Conservation (phyloP, 1,284 basidiomycete genomes). For the Ceratobasidium sp. region DNA sequence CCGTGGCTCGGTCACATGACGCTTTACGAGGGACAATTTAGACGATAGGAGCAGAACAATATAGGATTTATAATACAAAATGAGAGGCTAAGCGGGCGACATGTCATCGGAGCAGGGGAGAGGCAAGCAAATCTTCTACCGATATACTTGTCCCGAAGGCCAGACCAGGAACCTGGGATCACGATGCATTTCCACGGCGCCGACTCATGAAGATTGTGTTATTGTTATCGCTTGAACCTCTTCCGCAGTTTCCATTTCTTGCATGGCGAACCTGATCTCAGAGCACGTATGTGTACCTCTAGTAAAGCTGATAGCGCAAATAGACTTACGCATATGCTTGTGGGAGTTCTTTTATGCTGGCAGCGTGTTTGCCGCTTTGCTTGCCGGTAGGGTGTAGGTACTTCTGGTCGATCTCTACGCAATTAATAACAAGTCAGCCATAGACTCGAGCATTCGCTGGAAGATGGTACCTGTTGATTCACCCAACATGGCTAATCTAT, state of each 20-base stretch:
- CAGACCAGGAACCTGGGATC: too few relatives aligned
- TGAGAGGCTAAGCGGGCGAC: too few relatives aligned
- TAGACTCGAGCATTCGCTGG: too few relatives aligned
- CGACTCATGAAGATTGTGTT: background rate
- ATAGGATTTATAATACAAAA: too few relatives aligned
- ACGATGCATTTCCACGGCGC: too few relatives aligned
- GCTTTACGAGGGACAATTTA: too few relatives aligned
- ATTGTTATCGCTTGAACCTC: background rate
- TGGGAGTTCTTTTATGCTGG: conserved; percentile 4
- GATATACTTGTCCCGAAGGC: too few relatives aligned
- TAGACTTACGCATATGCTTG: conserved; percentile 38
- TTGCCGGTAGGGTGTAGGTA: conserved; percentile 34
- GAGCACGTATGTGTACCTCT: background rate
- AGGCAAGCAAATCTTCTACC: too few relatives aligned
- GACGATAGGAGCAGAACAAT: too few relatives aligned
- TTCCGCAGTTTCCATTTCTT: conserved; percentile 40
- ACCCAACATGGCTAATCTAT: conserved; percentile 61
- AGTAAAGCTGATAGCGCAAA: background rate
- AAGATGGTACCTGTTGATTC: conserved; percentile 60
- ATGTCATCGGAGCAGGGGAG: too few relatives aligned
- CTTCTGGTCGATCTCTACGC: conserved; percentile 45
- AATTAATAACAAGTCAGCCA: conserved; percentile 2
- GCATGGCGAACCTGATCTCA: conserved; percentile 24
- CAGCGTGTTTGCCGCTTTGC: background rate
- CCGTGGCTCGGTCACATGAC: too few relatives aligned